A percentile compares a stretch with the other conserved stretches of the same genome.
phyloP scores from a whole-genome alignment of 495 filamentous ascomycete species.

The Penicillium robsamsonii region DNA sequence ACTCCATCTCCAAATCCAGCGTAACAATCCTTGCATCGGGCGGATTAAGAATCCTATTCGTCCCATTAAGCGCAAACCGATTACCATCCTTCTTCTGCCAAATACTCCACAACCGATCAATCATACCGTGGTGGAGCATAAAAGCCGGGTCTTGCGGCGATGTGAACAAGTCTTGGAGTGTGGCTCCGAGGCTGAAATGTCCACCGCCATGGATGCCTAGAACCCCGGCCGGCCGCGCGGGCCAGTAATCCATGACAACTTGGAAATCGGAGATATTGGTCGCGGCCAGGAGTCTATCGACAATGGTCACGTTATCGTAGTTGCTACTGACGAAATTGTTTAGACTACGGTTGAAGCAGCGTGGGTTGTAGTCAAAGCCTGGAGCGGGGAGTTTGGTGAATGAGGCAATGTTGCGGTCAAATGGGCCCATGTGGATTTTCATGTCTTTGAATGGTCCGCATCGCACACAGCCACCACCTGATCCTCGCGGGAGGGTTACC shows the following conservation, averaged over 20 bases:
- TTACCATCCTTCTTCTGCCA: slow-evolving; percentile 45
- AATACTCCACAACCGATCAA: slow-evolving; percentile 57
- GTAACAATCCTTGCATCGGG: slow-evolving; percentile 22
- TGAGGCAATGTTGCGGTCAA: slow-evolving; percentile 24
- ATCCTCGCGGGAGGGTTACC: slow-evolving; percentile 40
- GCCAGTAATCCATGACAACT: slow-evolving; percentile 27
- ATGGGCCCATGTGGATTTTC: slow-evolving; percentile 50
- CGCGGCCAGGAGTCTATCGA: slow-evolving; percentile 16
- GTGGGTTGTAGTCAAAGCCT: slow-evolving; percentile 50
- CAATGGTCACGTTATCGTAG: slow-evolving; percentile 24
- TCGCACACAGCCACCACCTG: slow-evolving; percentile 62
- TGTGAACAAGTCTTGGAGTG: slow-evolving; percentile 32
- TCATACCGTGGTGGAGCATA: slow-evolving; percentile 55
- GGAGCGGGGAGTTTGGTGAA: slow-evolving; percentile 24
- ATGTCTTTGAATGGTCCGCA: slow-evolving; percentile 56
- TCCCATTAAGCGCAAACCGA: slow-evolving; percentile 30
- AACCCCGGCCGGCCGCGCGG: slow-evolving; percentile 9
- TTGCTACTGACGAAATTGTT: slow-evolving; percentile 28
- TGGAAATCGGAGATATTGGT: slow-evolving; percentile 24
- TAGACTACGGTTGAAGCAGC: slow-evolving; percentile 65
- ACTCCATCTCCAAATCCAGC: slow-evolving; percentile 28
- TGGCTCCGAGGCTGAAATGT: slow-evolving; percentile 28
- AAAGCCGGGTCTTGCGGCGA: slow-evolving; percentile 52
- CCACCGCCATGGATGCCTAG: slow-evolving; percentile 30
- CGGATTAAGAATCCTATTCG: slow-evolving; percentile 24